phyloP scores from a whole-genome alignment of 2,329 filamentous ascomycete genomes.

The Aspergillus pseudonomiae region DNA sequence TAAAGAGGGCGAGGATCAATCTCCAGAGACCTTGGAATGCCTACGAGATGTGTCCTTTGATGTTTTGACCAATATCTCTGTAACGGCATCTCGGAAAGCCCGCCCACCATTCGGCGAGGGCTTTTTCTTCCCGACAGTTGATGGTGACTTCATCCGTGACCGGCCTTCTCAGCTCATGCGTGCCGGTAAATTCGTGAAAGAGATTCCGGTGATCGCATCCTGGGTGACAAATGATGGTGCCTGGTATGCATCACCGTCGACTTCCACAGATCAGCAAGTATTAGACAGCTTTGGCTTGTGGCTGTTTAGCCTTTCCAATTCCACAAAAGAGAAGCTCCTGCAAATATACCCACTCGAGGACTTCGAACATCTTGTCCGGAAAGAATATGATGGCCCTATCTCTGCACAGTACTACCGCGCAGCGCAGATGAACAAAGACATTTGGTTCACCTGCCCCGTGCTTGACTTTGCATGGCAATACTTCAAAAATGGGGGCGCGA shows the following conservation, averaged over 20 bases:
- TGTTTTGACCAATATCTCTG: constrained; percentile 29
- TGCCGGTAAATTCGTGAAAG: constrained; percentile 26
- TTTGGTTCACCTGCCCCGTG: constrained; percentile 38
- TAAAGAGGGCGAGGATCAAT: constrained; percentile 6
- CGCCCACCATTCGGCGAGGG: constrained; percentile 24
- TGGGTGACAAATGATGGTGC: constrained; percentile 26
- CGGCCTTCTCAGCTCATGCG: constrained; percentile 30
- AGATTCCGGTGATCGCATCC: constrained; percentile 17
- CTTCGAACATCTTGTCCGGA: constrained; percentile 16
- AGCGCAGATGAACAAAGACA: constrained; percentile 36
- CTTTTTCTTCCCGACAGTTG: constrained; percentile 26
- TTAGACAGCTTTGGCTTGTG: constrained; percentile 20
- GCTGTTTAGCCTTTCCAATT: constrained; percentile 16
- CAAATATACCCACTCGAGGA: constrained; percentile 23
- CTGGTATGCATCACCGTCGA: constrained; percentile 19
- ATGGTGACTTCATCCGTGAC: constrained; percentile 29
- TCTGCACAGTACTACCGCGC: constrained; percentile 38
- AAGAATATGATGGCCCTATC: constrained; percentile 16
- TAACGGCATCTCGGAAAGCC: constrained; percentile 24
- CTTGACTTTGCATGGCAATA: constrained; percentile 39
- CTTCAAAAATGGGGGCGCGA: constrained; percentile 20
- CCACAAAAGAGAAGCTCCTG: constrained; percentile 23
- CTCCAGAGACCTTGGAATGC: constrained; percentile 25
- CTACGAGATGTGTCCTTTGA: constrained; percentile 14
- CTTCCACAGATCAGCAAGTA: constrained; percentile 21